Conservation (phyloP, 2,329 filamentous ascomycete genomes). For the Aspergillus sclerotialis region DNA sequence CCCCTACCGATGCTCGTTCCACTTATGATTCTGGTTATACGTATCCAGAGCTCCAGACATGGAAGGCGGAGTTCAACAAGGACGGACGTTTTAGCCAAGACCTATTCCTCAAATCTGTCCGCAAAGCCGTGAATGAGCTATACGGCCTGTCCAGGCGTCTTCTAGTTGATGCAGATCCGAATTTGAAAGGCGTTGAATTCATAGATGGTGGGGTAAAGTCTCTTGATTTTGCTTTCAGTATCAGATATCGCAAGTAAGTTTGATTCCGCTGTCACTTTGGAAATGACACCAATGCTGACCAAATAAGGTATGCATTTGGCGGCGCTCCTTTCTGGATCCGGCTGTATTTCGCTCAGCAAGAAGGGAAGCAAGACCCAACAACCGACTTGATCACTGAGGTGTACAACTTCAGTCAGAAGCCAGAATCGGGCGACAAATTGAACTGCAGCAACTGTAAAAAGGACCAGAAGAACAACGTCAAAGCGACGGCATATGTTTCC, state of each 20-base stretch:
- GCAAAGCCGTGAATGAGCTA: conserved; percentile 1
- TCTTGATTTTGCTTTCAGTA: conserved; percentile 7
- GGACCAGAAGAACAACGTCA: conserved; percentile 1
- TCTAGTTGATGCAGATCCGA: conserved; percentile 3
- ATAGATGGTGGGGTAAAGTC: conserved; percentile 6
- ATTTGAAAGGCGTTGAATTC: conserved; percentile 2
- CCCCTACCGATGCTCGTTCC: conserved; percentile 54
- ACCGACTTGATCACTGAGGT: conserved; percentile 7
- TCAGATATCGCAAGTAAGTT: conserved; percentile 6
- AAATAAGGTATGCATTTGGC: conserved; percentile 6
- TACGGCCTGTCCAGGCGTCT: conserved; percentile 7
- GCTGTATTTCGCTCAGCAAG: conserved; percentile 7
- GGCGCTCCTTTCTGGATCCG: conserved; percentile 7
- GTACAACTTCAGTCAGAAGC: conserved; percentile 9
- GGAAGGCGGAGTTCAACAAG: conserved; percentile 14
- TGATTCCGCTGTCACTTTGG: no score
- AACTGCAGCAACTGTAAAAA: conserved; percentile 5
- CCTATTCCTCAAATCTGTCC: conserved; percentile 2
- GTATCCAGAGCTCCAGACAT: conserved; percentile 51
- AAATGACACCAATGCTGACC: no score
- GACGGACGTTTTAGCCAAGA: conserved; percentile 3
- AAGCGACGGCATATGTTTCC: conserved; percentile 6
- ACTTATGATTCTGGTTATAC: conserved; percentile 62
- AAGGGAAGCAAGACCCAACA: conserved; percentile 3
- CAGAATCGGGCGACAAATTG: conserved; percentile 2